A percentile compares a stretch with the other conserved stretches of the same genome.
Evolutionary conservation across 768 basidiomycete genomes (phyloP).

Genomic region (Mrakia hoshinonis): DNA sequence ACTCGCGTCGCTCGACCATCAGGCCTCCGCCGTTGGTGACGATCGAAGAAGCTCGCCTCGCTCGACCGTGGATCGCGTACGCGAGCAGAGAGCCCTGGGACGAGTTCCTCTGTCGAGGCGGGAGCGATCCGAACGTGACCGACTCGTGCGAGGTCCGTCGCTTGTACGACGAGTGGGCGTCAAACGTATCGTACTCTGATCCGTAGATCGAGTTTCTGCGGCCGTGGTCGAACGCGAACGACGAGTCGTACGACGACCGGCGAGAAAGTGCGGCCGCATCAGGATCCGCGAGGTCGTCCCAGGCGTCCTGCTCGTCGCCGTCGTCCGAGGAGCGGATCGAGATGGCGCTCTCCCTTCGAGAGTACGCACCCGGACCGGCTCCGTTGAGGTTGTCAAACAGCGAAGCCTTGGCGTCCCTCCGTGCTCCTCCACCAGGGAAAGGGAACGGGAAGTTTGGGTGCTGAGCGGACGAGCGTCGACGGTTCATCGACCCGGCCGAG

Average conservation of each 20-base stretch:
- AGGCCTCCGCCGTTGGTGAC: not conserved
- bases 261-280: not conserved
- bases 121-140: not conserved
- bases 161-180: too few relatives aligned
- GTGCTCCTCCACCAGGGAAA: too few relatives aligned
- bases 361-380: not conserved
- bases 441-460: conserved; percentile 3
- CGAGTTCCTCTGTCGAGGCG: not conserved
- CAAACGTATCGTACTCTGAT: not conserved
- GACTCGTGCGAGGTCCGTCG: not conserved
- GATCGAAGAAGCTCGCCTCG: not conserved
- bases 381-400: too few relatives aligned
- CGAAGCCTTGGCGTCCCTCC: too few relatives aligned
- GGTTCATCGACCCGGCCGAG: not conserved
- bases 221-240: conserved; percentile 18
- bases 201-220: not conserved
- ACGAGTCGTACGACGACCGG: conserved; percentile 11
- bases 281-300: conserved; percentile 4
- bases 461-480: not conserved
- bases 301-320: conserved; percentile 18
- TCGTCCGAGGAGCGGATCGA: conserved; percentile 1
- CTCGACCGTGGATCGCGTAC: not conserved
- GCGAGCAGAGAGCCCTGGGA: not conserved
- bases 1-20: not conserved
- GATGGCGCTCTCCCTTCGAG: not conserved